Conservation (phyloP, 257 asterid species). For the Solanum gandarillasii region DNA sequence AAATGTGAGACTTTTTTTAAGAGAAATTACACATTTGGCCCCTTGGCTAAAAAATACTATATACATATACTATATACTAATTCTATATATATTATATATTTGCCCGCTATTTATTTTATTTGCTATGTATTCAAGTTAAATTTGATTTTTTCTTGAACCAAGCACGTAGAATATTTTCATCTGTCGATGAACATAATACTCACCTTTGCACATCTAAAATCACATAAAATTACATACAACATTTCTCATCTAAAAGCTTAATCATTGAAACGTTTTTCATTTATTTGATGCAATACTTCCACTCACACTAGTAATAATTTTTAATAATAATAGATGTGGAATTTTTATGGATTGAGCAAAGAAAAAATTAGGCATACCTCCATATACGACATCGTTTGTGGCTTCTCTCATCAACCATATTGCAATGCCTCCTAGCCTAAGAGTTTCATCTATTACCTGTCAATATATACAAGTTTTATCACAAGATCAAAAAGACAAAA, state of each 20-base stretch:
- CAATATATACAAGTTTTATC: not conserved
- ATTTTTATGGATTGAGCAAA: not conserved
- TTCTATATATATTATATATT: not conserved
- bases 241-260: not conserved
- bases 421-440: constrained; percentile 79
- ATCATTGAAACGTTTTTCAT: not conserved
- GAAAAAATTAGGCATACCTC: constrained; percentile 26
- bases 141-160: not conserved
- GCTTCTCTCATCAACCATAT: constrained; percentile 97
- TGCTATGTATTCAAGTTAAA: not conserved
- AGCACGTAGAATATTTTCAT: not conserved
- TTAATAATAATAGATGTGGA: not conserved
- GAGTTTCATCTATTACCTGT: constrained; percentile 87
- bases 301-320: not conserved
- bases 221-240: not conserved
- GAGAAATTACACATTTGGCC: not conserved
- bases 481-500: not conserved
- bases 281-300: not conserved
- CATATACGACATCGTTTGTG: constrained; percentile 49
- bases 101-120: not conserved
- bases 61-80: not conserved
- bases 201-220: not conserved
- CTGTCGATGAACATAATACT: not conserved
- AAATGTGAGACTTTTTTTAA: not conserved
- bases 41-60: not conserved